A percentile compares a stretch with the other conserved stretches of the same genome.
phyloP scores from a whole-genome alignment of 1,284 basidiomycete genomes.

The Cronartium quercuum region DNA sequence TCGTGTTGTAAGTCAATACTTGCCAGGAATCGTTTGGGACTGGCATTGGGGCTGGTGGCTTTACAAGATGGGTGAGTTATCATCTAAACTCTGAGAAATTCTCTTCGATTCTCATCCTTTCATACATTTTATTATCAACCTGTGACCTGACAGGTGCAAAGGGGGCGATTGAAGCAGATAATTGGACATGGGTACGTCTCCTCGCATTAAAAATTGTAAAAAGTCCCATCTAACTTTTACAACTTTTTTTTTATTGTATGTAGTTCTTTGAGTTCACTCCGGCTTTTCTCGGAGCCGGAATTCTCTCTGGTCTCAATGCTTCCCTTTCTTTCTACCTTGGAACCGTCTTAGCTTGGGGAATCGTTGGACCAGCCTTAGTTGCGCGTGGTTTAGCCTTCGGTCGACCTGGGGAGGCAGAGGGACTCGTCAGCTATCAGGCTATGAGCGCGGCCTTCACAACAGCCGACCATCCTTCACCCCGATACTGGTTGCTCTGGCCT shows the following conservation, averaged over 20 bases:
- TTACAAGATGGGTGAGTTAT: slow-evolving; percentile 59
- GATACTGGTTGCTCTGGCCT: slow-evolving; percentile 66
- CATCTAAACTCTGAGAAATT: slow-evolving; percentile 53
- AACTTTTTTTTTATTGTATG: no score
- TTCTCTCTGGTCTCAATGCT: slow-evolving; percentile 62
- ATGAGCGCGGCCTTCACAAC: slow-evolving; percentile 47
- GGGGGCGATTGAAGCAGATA: slow-evolving; percentile 21
- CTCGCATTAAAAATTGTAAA: no score
- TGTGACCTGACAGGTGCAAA: slow-evolving; percentile 11
- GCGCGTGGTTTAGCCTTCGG: slow-evolving; percentile 53
- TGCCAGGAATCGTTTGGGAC: slow-evolving; percentile 60
- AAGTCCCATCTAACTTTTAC: no score
- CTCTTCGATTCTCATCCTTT: slow-evolving; percentile 54
- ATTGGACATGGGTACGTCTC: slow-evolving; percentile 30
- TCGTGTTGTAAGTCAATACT: slow-evolving; percentile 60
- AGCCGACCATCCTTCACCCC: slow-evolving; percentile 57
- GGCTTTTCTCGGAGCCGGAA: slow-evolving; percentile 64
- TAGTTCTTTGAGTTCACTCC: slow-evolving; percentile 55
- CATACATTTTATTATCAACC: neutral
- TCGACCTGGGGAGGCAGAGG: slow-evolving; percentile 47
- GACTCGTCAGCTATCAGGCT: slow-evolving; percentile 52
- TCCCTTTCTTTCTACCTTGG: slow-evolving; percentile 62
- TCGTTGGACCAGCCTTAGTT: slow-evolving; percentile 59
- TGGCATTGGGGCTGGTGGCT: slow-evolving; percentile 66
- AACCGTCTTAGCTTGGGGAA: slow-evolving; percentile 60